Percentiles rank a stretch among this genome's conserved stretches.
Evolutionary conservation across 768 basidiomycete genomes (phyloP).

Genomic region (Fomitopsis pulvina): DNA sequence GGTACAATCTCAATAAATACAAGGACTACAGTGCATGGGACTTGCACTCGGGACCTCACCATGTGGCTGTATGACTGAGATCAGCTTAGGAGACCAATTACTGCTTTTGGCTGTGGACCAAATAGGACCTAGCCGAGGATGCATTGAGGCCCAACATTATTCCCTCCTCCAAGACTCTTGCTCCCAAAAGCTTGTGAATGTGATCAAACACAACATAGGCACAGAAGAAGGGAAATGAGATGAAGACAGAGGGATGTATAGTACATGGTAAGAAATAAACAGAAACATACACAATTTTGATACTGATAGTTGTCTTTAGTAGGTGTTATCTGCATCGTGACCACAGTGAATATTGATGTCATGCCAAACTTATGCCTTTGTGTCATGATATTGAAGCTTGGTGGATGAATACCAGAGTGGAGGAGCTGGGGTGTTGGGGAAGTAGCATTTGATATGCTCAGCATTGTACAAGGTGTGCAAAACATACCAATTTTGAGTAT

Average conservation of each 20-base stretch:
- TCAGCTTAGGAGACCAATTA: background rate
- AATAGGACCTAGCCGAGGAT: background rate
- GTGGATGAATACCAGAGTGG: slow-evolving; percentile 3
- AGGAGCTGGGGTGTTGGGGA: slow-evolving; percentile 1
- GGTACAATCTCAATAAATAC: background rate
- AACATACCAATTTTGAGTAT: slow-evolving; percentile 8
- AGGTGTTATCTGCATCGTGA: background rate
- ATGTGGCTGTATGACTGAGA: background rate
- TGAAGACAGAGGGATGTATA: background rate
- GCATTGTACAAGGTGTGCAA: slow-evolving; percentile 6
- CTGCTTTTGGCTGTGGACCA: background rate
- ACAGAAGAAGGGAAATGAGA: background rate
- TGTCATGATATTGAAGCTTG: slow-evolving; percentile 2
- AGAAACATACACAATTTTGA: background rate
- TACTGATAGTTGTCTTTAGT: background rate
- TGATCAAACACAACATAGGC: background rate
- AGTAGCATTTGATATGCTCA: slow-evolving; percentile 6
- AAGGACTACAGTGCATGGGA: background rate
- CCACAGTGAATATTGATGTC: background rate
- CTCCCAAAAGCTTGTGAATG: background rate
- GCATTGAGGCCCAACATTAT: background rate
- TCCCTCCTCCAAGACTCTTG: background rate
- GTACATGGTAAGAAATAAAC: background rate
- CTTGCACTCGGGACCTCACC: background rate
- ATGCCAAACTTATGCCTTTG: background rate